These are phyloP conservation scores for Corynespora cassiicola DNA, from an alignment of 2,329 filamentous ascomycete genomes.

Conservation along the genomic window DNA sequence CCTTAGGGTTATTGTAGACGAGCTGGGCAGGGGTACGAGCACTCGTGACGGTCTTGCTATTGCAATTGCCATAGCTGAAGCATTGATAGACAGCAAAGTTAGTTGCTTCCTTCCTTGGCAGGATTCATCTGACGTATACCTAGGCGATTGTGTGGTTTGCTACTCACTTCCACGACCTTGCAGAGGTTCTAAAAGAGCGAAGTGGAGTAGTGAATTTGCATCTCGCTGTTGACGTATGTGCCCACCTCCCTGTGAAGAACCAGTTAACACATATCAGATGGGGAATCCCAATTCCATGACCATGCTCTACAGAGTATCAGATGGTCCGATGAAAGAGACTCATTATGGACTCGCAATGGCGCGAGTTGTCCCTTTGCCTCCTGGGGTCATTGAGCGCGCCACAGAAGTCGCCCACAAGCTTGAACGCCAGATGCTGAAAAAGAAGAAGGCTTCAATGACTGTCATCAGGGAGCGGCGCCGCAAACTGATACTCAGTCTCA, in stretches of 20 bases:
- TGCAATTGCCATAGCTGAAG: slow-evolving; percentile 87
- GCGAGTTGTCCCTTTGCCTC: slow-evolving; percentile 74
- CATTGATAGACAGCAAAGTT: slow-evolving; percentile 73
- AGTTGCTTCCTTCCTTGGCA: neutral
- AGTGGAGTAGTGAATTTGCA: slow-evolving; percentile 84
- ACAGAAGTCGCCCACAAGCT: slow-evolving; percentile 70
- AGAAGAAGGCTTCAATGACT: slow-evolving; percentile 64
- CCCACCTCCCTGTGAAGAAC: slow-evolving; percentile 1
- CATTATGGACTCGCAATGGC: slow-evolving; percentile 89
- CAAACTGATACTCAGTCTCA: slow-evolving; percentile 75
- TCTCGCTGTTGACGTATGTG: slow-evolving; percentile 71
- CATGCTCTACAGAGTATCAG: slow-evolving; percentile 85
- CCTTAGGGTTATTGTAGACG: slow-evolving; percentile 76
- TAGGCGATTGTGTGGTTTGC: slow-evolving; percentile 86
- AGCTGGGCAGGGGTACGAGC: slow-evolving; percentile 89
- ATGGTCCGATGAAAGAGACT: slow-evolving; percentile 72
- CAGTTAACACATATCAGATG: slow-evolving; percentile 25
- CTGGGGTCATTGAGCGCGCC: slow-evolving; percentile 70
- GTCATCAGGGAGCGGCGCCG: slow-evolving; percentile 68
- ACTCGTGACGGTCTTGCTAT: slow-evolving; percentile 88
- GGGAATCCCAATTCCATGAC: slow-evolving; percentile 69
- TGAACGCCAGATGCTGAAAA: slow-evolving; percentile 62
- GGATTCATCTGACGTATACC: slow-evolving; percentile 4
- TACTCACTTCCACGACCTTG: slow-evolving; percentile 88
- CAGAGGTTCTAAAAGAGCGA: slow-evolving; percentile 75